A percentile compares a stretch with the other conserved stretches of the same genome.
Evolutionary conservation across 139 green algal genomes (phyloP).

Genomic region (Micractinium sp.): DNA sequence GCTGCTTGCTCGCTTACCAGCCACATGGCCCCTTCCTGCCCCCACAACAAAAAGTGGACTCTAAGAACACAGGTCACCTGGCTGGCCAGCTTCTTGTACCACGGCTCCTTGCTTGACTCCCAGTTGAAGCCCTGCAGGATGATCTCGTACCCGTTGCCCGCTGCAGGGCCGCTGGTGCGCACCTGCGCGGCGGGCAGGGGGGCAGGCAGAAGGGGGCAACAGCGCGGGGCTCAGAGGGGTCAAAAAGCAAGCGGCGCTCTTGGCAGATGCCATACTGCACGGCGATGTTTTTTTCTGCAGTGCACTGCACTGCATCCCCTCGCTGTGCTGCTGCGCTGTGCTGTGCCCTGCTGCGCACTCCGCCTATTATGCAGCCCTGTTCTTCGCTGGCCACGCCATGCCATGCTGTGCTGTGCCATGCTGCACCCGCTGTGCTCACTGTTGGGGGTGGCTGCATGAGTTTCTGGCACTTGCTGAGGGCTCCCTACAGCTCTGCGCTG

Average conservation of each 20-base stretch:
- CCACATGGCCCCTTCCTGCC: too few species aligned
- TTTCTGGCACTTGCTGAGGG: too few species aligned
- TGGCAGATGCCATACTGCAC: too few species aligned
- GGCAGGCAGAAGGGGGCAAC: not conserved
- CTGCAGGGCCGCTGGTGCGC: constrained; percentile 49
- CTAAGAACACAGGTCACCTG: not conserved
- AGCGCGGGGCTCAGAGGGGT: not conserved
- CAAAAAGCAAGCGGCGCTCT: not conserved
- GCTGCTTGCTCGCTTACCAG: not conserved
- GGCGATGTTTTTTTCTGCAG: too few species aligned
- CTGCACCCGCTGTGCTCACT: not conserved
- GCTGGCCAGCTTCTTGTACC: constrained; percentile 60
- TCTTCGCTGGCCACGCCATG: too few species aligned
- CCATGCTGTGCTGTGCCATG: too few species aligned
- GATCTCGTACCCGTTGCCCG: constrained; percentile 91
- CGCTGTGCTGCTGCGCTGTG: too few species aligned
- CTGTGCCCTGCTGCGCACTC: too few species aligned
- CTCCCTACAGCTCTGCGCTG: not conserved
- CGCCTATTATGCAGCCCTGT: too few species aligned
- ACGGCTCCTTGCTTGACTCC: constrained; percentile 82
- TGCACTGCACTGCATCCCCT: too few species aligned
- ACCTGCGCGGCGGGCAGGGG: constrained; percentile 3
- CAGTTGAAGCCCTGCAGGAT: constrained; percentile 98
- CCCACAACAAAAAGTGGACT: too few species aligned
- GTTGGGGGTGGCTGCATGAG: not conserved